phyloP scores from a whole-genome alignment of 1,284 basidiomycete genomes.

The Ganoderma sinense region DNA sequence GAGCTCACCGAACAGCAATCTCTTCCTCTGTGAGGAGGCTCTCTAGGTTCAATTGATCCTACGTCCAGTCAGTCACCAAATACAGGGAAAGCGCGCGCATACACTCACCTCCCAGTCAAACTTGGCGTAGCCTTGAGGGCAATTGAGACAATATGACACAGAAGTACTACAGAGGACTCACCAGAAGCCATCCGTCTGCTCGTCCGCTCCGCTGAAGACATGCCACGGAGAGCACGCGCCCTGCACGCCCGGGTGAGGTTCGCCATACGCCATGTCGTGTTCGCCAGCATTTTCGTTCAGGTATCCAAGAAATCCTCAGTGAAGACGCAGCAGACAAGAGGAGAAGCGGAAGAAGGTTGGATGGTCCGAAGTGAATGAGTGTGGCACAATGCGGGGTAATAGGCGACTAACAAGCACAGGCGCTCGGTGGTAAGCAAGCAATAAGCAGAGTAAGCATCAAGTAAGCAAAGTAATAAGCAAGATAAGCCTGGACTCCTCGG shows the following conservation, averaged over 20 bases:
- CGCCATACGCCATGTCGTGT: neutral
- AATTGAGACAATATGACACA: neutral
- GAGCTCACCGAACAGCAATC: constrained; percentile 80
- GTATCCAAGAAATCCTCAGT: neutral
- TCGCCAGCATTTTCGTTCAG: constrained; percentile 6
- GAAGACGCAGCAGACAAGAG: neutral
- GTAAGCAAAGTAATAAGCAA: neutral
- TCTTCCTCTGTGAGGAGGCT: constrained; percentile 91
- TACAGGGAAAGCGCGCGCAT: neutral
- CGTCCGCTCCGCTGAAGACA: neutral
- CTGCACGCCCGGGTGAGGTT: neutral
- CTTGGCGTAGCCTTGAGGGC: constrained; percentile 54
- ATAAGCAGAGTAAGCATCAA: neutral
- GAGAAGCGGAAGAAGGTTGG: neutral
- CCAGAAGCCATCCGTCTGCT: constrained; percentile 25
- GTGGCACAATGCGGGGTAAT: neutral
- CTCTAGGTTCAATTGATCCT: constrained; percentile 84
- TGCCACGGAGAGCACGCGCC: neutral
- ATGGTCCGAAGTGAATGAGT: neutral
- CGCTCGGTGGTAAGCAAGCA: neutral
- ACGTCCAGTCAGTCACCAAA: neutral
- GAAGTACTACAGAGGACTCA: constrained; percentile 2
- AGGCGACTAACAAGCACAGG: neutral
- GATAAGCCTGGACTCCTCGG: neutral
- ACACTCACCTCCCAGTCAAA: constrained; percentile 74